Conservation (phyloP, 2,329 filamentous ascomycete species). For the Clarireedia sp. region DNA sequence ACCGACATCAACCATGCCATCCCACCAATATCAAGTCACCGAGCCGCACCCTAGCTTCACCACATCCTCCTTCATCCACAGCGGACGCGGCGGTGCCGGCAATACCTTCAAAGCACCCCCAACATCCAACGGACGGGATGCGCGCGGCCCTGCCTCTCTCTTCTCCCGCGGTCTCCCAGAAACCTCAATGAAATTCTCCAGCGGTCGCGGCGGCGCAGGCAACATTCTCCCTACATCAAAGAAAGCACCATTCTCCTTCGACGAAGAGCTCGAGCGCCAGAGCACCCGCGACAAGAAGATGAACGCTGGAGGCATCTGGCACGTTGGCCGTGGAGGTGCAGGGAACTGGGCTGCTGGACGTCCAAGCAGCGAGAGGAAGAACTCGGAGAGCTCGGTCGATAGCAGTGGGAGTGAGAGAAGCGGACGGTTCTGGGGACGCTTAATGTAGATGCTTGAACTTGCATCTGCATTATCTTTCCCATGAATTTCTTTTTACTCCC, state of each 20-base stretch:
- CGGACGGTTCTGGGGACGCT: background rate
- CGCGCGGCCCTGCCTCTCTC: conserved; percentile 25
- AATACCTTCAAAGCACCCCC: conserved; percentile 28
- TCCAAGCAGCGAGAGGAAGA: conserved; percentile 2
- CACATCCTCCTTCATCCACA: conserved; percentile 21
- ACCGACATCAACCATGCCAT: conserved; percentile 11
- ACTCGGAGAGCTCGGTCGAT: background rate
- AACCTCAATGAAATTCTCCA: conserved; percentile 22
- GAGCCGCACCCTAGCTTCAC: conserved; percentile 28
- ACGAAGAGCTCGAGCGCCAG: conserved; percentile 28
- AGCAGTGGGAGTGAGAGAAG: conserved; percentile 1
- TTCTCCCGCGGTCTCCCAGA: conserved; percentile 22
- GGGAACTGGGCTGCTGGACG: conserved; percentile 18
- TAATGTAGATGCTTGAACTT: background rate
- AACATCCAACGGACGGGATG: conserved; percentile 20
- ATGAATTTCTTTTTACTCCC: background rate
- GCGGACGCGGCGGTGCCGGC: conserved; percentile 28
- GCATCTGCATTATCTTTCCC: background rate
- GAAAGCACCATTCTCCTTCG: conserved; percentile 27
- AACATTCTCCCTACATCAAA: conserved; percentile 26
- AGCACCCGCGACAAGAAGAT: conserved; percentile 23
- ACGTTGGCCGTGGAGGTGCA: conserved; percentile 28
- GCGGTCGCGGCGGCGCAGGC: conserved; percentile 28
- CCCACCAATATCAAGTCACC: conserved; percentile 22
- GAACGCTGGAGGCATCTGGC: conserved; percentile 20